These are phyloP conservation scores for Uncinocarpus reesii DNA, from an alignment of 2,329 filamentous ascomycete species.

Conservation along the genomic window DNA sequence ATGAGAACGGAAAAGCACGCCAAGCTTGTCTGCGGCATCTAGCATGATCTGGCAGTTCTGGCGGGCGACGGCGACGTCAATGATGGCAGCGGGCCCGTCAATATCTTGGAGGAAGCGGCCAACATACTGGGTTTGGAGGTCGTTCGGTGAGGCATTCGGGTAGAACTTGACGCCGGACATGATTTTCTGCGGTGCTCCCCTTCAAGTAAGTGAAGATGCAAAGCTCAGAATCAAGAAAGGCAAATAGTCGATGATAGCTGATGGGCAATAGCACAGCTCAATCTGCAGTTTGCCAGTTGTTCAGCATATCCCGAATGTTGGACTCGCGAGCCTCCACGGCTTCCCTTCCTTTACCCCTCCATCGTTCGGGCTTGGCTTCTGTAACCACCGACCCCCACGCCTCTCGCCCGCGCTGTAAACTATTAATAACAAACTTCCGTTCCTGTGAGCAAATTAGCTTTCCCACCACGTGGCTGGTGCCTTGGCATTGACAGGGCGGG, in stretches of 20 bases:
- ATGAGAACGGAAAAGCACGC: constrained; percentile 60
- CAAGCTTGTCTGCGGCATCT: constrained; percentile 48
- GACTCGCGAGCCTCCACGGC: no score
- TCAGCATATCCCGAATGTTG: no score
- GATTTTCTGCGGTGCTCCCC: no score
- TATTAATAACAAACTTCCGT: constrained; percentile 2
- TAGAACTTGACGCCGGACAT: constrained; percentile 17
- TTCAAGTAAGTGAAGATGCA: no score
- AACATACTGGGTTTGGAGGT: constrained; percentile 36
- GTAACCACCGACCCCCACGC: not conserved
- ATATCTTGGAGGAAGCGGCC: constrained; percentile 51
- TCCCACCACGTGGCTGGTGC: not conserved
- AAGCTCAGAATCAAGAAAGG: no score
- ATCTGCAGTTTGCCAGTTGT: no score
- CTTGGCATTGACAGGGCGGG: not conserved
- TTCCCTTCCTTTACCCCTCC: no score
- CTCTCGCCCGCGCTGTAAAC: no score
- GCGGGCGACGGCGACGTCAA: constrained; percentile 55
- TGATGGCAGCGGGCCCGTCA: constrained; percentile 53
- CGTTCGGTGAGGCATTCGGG: constrained; percentile 14
- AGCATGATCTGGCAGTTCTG: constrained; percentile 64
- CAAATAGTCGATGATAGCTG: no score
- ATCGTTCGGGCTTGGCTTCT: not conserved
- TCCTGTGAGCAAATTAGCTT: not conserved
- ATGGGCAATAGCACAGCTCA: no score